Percentiles rank a stretch among this genome's conserved stretches.
Conservation (phyloP, 1,284 basidiomycete genomes). For the Cutaneotrichosporon sp. region DNA sequence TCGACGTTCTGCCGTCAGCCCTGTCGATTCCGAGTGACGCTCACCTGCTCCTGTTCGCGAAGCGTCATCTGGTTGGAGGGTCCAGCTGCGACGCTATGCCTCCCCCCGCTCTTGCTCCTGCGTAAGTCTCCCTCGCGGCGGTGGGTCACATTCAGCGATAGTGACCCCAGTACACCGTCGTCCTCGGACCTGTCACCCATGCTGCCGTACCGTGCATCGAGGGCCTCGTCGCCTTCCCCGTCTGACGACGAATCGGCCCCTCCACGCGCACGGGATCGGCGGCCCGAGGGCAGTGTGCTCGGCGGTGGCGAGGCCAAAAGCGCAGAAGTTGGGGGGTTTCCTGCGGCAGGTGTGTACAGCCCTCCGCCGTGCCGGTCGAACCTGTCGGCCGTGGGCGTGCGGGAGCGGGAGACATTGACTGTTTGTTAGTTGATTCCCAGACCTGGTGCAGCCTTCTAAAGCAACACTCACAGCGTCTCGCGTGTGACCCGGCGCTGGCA, state of each 20-base stretch:
- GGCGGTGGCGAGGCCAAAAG: slow-evolving; percentile 1
- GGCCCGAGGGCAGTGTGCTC: background rate
- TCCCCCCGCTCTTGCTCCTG: slow-evolving; percentile 34
- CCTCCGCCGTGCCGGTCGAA: slow-evolving; percentile 1
- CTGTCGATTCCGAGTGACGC: slow-evolving; percentile 21
- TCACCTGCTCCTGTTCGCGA: slow-evolving; percentile 88
- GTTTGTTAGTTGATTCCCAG: background rate
- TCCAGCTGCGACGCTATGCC: slow-evolving; percentile 43
- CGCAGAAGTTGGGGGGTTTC: background rate
- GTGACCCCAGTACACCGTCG: slow-evolving; percentile 21
- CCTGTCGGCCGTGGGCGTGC: background rate
- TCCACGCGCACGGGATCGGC: background rate
- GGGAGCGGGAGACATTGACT: background rate
- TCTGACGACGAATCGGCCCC: slow-evolving; percentile 2
- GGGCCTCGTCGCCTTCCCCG: slow-evolving; percentile 17
- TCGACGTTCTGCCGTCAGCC: slow-evolving; percentile 70
- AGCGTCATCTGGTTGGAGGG: slow-evolving; percentile 58
- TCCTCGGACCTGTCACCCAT: slow-evolving; percentile 6
- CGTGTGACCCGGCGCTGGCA: background rate
- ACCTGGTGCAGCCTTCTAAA: background rate
- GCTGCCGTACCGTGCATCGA: slow-evolving; percentile 23
- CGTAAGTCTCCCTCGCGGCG: slow-evolving; percentile 9
- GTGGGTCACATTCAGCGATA: slow-evolving; percentile 29
- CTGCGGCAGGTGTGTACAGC: slow-evolving; percentile 1
- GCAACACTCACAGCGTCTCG: background rate